Percentiles rank a stretch among this genome's conserved stretches.
Evolutionary conservation across 306 rosid genomes (phyloP).

Genomic region (Pyrus pyrifolia): DNA sequence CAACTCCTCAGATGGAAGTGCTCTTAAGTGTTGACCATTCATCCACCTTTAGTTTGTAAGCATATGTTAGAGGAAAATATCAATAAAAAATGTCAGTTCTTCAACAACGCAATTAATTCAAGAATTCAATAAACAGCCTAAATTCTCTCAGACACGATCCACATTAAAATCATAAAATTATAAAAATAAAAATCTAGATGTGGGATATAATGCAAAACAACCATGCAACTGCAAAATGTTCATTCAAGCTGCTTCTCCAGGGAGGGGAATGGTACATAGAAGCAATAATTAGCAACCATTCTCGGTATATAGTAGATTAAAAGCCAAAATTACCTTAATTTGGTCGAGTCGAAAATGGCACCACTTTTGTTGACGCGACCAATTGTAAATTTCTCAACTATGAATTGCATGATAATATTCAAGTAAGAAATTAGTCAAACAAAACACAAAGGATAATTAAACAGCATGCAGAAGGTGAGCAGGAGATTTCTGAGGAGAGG

Average conservation of each 20-base stretch:
- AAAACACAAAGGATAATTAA: neutral
- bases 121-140: slow-evolving; percentile 12
- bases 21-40: slow-evolving; percentile 93
- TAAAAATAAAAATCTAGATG: neutral
- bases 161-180: neutral
- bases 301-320: neutral
- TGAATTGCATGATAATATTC: slow-evolving; percentile 8
- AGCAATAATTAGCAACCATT: neutral
- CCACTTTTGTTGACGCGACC: slow-evolving; percentile 89
- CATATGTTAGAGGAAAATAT: neutral
- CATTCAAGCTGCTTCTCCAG: neutral
- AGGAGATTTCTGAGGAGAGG: neutral
- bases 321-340: slow-evolving; percentile 14
- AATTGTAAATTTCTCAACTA: slow-evolving; percentile 88
- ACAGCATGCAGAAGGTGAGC: neutral
- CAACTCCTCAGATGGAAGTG: slow-evolving; percentile 56
- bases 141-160: neutral
- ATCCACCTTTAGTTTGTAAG: slow-evolving; percentile 61
- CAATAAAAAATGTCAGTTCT: slow-evolving; percentile 1
- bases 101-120: neutral
- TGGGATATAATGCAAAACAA: neutral
- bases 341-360: slow-evolving; percentile 71
- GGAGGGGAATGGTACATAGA: neutral
- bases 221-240: neutral
- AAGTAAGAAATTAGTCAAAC: slow-evolving; percentile 7